phyloP scores from a whole-genome alignment of 257 asterid species.

The Rubia yunnanensis region DNA sequence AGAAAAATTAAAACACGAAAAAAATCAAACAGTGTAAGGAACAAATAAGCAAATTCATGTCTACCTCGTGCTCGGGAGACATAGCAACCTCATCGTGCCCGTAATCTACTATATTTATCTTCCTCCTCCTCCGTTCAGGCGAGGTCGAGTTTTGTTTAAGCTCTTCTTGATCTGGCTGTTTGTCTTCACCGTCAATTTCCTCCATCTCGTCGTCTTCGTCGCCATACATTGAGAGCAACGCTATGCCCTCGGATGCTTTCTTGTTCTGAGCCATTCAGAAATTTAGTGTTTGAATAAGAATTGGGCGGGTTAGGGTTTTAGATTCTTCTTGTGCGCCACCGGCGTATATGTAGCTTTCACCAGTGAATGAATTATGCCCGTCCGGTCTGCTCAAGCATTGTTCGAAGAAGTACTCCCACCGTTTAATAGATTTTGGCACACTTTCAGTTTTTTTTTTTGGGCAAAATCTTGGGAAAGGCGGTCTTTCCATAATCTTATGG shows the following conservation, averaged over 20 bases:
- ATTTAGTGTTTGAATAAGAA: not conserved
- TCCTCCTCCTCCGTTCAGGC: constrained; percentile 9
- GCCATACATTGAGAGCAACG: constrained; percentile 76
- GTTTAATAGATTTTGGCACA: too few relatives aligned
- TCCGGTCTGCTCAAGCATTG: too few relatives aligned
- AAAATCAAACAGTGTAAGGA: not conserved
- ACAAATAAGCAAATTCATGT: not conserved
- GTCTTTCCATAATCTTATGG: too few relatives aligned
- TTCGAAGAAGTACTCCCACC: too few relatives aligned
- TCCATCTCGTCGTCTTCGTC: constrained; percentile 77
- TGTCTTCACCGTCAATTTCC: constrained; percentile 33
- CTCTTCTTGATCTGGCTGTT: constrained; percentile 5
- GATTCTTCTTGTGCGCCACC: too few relatives aligned
- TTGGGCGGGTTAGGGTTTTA: not conserved
- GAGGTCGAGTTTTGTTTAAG: constrained; percentile 27
- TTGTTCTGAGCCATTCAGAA: constrained; percentile 50
- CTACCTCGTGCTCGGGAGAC: constrained; percentile 92
- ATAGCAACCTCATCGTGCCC: constrained; percentile 82
- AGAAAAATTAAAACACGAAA: not conserved
- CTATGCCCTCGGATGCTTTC: constrained; percentile 82
- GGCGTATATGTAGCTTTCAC: too few relatives aligned
- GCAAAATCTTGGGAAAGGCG: too few relatives aligned
- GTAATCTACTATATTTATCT: constrained; percentile 59
- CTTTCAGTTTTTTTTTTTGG: too few relatives aligned
- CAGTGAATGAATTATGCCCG: too few relatives aligned